Evolutionary conservation across 2,329 filamentous ascomycete genomes (phyloP).

Genomic region (Diplocarpon mali): DNA sequence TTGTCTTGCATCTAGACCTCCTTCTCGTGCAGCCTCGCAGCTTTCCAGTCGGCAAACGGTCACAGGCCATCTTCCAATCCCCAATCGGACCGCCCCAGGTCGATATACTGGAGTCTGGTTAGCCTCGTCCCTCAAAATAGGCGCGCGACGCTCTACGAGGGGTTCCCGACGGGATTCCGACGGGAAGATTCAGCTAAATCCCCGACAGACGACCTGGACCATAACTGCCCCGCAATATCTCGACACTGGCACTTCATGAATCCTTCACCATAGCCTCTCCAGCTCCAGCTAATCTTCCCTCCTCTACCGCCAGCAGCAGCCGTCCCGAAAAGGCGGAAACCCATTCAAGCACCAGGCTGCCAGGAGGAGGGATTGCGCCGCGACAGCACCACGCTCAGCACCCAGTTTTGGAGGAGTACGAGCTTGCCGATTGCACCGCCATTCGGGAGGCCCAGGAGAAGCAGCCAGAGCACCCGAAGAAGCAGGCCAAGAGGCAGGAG

Average conservation of each 20-base stretch:
- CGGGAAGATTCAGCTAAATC: background rate
- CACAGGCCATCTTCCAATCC: background rate
- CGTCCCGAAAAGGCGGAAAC: constrained; percentile 7
- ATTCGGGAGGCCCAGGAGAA: constrained; percentile 9
- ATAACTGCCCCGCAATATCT: background rate
- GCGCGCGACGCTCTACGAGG: no score
- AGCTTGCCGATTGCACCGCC: constrained; percentile 23
- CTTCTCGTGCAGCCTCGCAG: background rate
- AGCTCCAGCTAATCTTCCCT: constrained; percentile 13
- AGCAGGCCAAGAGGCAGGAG: constrained; percentile 37
- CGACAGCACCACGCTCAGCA: constrained; percentile 3
- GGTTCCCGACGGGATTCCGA: background rate
- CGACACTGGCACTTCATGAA: background rate
- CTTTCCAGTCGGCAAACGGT: no score
- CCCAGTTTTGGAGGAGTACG: constrained; percentile 21
- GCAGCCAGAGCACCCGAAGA: constrained; percentile 4
- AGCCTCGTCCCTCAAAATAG: no score
- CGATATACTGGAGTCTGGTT: no score
- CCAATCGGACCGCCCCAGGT: no score
- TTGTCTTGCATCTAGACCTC: background rate
- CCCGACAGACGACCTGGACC: background rate
- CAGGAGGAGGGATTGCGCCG: constrained; percentile 17
- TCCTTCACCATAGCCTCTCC: constrained; percentile 20
- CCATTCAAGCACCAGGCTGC: constrained; percentile 14
- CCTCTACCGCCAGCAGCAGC: constrained; percentile 12